Conservation (phyloP, 202 grass and related monocot genomes). For the Setaria italica region DNA sequence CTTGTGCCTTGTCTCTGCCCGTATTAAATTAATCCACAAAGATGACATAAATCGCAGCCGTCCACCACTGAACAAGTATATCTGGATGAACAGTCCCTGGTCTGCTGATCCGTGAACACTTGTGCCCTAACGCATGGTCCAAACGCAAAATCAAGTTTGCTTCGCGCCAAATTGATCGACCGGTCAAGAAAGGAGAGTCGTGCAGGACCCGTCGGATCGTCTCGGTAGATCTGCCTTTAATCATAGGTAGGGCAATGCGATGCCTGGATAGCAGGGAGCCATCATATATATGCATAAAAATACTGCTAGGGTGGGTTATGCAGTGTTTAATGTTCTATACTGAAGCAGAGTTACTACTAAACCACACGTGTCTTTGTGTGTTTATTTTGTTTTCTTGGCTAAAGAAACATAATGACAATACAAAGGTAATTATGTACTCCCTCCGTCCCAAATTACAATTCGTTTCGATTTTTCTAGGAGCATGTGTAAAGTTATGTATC, state of each 20-base stretch:
- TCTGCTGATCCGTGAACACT: neutral
- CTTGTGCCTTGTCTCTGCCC: too few relatives aligned
- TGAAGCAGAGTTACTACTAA: too few relatives aligned
- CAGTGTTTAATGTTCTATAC: neutral
- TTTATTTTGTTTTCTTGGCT: neutral
- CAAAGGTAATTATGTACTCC: too few relatives aligned
- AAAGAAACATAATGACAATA: neutral
- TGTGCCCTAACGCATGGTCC: neutral
- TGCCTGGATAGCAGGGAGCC: neutral
- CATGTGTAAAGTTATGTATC: too few relatives aligned
- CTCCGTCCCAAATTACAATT: too few relatives aligned
- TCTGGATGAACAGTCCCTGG: neutral
- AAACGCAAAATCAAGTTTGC: neutral
- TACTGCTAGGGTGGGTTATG: neutral
- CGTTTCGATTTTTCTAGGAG: too few relatives aligned
- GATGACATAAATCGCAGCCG: neutral
- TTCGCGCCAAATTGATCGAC: neutral
- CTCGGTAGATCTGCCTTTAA: slow-evolving; percentile 9
- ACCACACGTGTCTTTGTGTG: too few relatives aligned
- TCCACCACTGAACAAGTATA: neutral
- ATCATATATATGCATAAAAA: neutral
- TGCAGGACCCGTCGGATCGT: neutral
- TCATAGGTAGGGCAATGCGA: neutral
- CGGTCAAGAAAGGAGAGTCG: neutral
- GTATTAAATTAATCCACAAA: neutral